Percentiles rank a stretch among this genome's conserved stretches.
phyloP scores from a whole-genome alignment of 2,329 filamentous ascomycete genomes.

The Aspergillus fischeri region DNA sequence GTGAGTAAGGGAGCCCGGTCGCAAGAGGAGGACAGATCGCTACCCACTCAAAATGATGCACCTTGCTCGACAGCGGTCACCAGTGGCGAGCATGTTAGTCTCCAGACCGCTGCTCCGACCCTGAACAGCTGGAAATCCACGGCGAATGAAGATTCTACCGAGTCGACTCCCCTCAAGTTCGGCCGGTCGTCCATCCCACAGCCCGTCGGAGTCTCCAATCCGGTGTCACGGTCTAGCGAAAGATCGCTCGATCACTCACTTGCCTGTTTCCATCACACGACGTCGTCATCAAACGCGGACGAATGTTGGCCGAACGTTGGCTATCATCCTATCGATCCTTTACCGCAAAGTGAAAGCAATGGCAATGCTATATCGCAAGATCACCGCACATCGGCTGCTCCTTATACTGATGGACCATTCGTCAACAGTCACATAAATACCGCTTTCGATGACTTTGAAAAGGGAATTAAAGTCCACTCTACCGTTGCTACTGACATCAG shows the following conservation, averaged over 20 bases:
- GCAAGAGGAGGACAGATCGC: neutral
- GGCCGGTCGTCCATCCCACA: neutral
- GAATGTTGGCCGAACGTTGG: neutral
- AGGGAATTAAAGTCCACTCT: neutral
- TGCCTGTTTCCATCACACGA: neutral
- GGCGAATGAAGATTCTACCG: neutral
- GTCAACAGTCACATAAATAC: neutral
- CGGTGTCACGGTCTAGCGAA: neutral
- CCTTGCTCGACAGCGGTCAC: neutral
- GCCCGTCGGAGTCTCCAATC: neutral
- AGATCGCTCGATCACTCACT: conserved; percentile 7
- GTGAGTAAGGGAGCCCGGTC: neutral
- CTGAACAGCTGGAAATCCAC: neutral
- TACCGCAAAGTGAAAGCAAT: neutral
- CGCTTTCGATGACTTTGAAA: neutral
- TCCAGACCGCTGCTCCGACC: neutral
- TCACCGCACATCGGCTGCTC: neutral
- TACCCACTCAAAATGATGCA: neutral
- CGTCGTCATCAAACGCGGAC: neutral
- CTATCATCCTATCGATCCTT: neutral
- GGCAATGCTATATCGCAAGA: neutral
- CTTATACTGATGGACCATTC: conserved; percentile 23
- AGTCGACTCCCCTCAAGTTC: neutral
- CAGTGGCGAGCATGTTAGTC: neutral
- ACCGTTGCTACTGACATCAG: no score